Conservation (phyloP, 169 alveolate genomes). For the Eimeria sp. region DNA sequence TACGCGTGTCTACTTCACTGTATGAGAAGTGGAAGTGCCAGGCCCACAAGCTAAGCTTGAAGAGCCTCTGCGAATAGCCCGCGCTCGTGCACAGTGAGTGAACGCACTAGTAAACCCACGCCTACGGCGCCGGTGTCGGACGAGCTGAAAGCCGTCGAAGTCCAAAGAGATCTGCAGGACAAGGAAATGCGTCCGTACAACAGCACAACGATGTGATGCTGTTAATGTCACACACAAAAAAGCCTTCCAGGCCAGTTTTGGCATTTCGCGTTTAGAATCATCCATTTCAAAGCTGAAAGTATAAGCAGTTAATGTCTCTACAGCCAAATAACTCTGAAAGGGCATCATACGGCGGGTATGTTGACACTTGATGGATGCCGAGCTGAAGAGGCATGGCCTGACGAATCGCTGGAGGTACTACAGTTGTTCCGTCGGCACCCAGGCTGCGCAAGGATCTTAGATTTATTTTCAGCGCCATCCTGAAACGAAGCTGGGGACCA, state of each 20-base stretch:
- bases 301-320: not conserved
- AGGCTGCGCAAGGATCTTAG: not conserved
- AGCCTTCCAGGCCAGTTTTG: not conserved
- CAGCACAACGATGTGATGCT: not conserved
- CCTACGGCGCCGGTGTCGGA: not conserved
- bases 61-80: not conserved
- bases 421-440: not conserved
- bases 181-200: not conserved
- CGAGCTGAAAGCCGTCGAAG: constrained; percentile 24
- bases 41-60: not conserved
- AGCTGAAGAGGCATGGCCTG: not conserved
- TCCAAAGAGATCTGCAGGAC: constrained; percentile 17
- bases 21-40: not conserved
- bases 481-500: not conserved
- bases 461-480: not conserved
- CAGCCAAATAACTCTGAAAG: not conserved
- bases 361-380: not conserved
- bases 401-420: not conserved
- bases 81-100: not conserved
- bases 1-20: not conserved
- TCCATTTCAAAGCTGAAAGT: not conserved
- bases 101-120: not conserved
- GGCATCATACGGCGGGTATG: not conserved
- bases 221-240: not conserved
- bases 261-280: not conserved